A percentile compares a stretch with the other conserved stretches of the same genome.
Conservation (phyloP, 306 rosid species). For the Rubus parviflorus region DNA sequence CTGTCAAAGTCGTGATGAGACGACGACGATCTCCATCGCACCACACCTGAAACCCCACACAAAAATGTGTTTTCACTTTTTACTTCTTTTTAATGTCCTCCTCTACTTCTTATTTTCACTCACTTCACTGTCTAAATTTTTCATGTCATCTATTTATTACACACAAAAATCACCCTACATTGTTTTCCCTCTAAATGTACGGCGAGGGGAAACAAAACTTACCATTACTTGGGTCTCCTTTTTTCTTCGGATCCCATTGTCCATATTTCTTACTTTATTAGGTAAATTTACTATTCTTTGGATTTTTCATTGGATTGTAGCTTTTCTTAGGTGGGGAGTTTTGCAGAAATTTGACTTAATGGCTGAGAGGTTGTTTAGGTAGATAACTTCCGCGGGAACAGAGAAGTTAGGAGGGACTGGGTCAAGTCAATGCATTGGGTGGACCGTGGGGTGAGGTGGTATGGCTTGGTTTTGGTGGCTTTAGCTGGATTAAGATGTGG, state of each 20-base stretch:
- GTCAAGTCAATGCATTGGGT: constrained; percentile 5
- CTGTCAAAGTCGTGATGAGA: constrained; percentile 32
- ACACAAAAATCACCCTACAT: not conserved
- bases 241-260: not conserved
- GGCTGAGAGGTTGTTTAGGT: constrained; percentile 8
- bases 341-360: not conserved
- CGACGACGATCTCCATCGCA: constrained; percentile 18
- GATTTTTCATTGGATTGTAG: too few species aligned
- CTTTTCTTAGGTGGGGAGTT: not conserved
- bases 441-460: not conserved
- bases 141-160: not conserved
- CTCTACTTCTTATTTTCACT: constrained; percentile 1
- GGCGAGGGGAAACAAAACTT: not conserved
- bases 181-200: not conserved
- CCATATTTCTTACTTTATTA: not conserved
- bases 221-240: constrained; percentile 5
- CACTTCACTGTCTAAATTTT: not conserved
- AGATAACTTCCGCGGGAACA: not conserved
- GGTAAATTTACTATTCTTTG: not conserved
- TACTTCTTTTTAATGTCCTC: constrained; percentile 6
- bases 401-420: not conserved
- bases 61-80: constrained; percentile 8
- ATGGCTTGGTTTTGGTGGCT: not conserved
- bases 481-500: not conserved
- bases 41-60: constrained; percentile 24